Evolutionary conservation across 2,329 filamentous ascomycete genomes (phyloP).

Genomic region (Ophiobolus disseminans): DNA sequence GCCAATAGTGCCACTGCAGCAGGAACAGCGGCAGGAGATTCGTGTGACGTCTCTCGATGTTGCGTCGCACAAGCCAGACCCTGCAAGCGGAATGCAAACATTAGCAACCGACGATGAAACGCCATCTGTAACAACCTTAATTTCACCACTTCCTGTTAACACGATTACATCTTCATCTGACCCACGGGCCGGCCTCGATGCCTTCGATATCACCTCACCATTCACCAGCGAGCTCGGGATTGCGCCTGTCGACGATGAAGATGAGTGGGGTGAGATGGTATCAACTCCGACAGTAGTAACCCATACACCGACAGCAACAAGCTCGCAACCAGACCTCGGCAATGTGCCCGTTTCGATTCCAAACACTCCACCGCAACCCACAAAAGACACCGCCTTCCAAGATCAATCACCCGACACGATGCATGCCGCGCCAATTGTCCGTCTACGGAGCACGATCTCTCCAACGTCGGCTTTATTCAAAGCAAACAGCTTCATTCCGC

Average conservation of each 20-base stretch:
- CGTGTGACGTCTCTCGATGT: conserved; percentile 31
- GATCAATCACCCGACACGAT: conserved; percentile 24
- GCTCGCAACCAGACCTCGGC: conserved; percentile 14
- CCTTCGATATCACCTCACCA: conserved; percentile 18
- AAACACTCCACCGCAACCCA: conserved; percentile 17
- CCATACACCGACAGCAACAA: conserved; percentile 19
- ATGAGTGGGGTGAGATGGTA: conserved; percentile 52
- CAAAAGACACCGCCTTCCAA: conserved; percentile 12
- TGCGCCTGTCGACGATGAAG: conserved; percentile 32
- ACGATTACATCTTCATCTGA: conserved; percentile 13
- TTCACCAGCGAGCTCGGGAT: conserved; percentile 6
- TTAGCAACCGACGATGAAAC: conserved; percentile 22
- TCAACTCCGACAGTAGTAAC: conserved; percentile 41
- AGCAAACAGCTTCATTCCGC: conserved; percentile 36
- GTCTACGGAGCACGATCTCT: conserved; percentile 41
- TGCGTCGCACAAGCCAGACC: conserved; percentile 13
- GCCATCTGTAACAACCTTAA: conserved; percentile 17
- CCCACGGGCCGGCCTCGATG: conserved; percentile 23
- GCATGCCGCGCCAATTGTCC: conserved; percentile 40
- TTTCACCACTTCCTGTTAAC: conserved; percentile 12
- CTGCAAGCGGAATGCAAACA: conserved; percentile 22
- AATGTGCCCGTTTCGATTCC: conserved; percentile 17
- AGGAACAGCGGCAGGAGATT: conserved; percentile 25
- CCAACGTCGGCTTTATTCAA: conserved; percentile 45
- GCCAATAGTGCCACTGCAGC: conserved; percentile 24